Conservation (phyloP, 2,329 filamentous ascomycete species). For the Colletotrichum horii region DNA sequence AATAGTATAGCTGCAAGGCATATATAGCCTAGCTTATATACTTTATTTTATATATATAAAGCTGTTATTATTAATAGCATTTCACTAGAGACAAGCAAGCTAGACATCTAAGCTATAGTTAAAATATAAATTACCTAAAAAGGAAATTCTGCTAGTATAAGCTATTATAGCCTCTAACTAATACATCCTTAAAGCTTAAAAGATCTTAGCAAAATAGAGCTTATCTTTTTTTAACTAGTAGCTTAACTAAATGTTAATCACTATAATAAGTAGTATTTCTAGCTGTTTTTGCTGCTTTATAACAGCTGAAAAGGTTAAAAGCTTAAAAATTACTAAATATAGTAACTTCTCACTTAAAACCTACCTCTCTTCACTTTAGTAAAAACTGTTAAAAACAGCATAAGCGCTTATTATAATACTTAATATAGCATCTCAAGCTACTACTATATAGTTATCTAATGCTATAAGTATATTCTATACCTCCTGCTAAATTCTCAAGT, state of each 20-base stretch:
- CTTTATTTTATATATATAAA: background rate
- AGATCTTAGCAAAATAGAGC: background rate
- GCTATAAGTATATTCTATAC: no score
- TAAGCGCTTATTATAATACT: no score
- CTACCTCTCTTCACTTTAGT: background rate
- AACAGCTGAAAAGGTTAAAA: background rate
- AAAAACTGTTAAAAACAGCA: no score
- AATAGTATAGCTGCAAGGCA: background rate
- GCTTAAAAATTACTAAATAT: background rate
- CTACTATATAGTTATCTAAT: no score
- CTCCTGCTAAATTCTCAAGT: no score
- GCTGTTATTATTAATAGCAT: no score
- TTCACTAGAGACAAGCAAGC: background rate
- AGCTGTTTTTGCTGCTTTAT: background rate
- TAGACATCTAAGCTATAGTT: background rate
- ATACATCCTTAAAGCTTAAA: background rate
- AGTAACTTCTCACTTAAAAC: background rate
- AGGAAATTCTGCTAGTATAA: background rate
- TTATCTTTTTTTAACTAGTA: background rate
- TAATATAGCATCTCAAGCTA: no score
- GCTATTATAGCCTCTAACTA: background rate
- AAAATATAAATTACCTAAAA: background rate
- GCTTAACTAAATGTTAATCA: background rate
- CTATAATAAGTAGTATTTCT: background rate
- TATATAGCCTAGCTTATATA: background rate